Evolutionary conservation across 1,139 yeast species (phyloP).

Genomic region (Wickerhamiella infanticola): DNA sequence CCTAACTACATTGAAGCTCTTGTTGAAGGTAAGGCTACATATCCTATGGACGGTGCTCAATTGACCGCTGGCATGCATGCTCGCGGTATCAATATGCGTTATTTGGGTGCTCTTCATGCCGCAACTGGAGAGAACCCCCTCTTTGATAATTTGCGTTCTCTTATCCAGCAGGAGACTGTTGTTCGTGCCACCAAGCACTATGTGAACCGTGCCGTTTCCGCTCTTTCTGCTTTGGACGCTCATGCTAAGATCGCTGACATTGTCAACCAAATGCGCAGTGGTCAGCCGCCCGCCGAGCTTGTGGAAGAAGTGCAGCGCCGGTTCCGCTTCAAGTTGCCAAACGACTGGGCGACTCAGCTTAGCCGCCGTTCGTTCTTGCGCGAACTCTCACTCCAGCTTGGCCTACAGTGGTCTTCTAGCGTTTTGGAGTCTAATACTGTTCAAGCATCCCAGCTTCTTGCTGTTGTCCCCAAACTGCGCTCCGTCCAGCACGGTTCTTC

Average conservation of each 20-base stretch:
- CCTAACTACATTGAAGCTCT: slow-evolving; percentile 48
- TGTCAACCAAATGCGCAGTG: slow-evolving; percentile 49
- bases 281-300: slow-evolving; percentile 14
- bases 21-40: slow-evolving; percentile 33
- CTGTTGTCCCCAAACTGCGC: slow-evolving; percentile 60
- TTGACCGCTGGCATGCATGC: slow-evolving; percentile 55
- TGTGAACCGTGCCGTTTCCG: slow-evolving; percentile 35
- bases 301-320: slow-evolving; percentile 28
- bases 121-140: slow-evolving; percentile 4
- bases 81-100: slow-evolving; percentile 78
- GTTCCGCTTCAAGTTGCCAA: slow-evolving; percentile 45
- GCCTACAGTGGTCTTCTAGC: slow-evolving; percentile 68
- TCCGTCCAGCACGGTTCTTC: slow-evolving; percentile 51
- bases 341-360: slow-evolving; percentile 14
- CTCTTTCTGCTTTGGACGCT: slow-evolving; percentile 40
- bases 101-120: slow-evolving; percentile 39
- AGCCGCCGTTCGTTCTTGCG: slow-evolving; percentile 41
- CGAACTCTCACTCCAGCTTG: slow-evolving; percentile 61
- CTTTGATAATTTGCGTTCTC: slow-evolving; percentile 3
- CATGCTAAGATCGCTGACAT: slow-evolving; percentile 51
- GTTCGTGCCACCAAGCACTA: slow-evolving; percentile 61
- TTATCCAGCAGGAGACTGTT: slow-evolving; percentile 11
- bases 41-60: slow-evolving; percentile 72
- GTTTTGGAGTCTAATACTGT: slow-evolving; percentile 18
- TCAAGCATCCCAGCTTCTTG: slow-evolving; percentile 42